These are phyloP conservation scores for Psilocybe sp. DNA, from an alignment of 768 basidiomycete genomes.

Conservation along the genomic window DNA sequence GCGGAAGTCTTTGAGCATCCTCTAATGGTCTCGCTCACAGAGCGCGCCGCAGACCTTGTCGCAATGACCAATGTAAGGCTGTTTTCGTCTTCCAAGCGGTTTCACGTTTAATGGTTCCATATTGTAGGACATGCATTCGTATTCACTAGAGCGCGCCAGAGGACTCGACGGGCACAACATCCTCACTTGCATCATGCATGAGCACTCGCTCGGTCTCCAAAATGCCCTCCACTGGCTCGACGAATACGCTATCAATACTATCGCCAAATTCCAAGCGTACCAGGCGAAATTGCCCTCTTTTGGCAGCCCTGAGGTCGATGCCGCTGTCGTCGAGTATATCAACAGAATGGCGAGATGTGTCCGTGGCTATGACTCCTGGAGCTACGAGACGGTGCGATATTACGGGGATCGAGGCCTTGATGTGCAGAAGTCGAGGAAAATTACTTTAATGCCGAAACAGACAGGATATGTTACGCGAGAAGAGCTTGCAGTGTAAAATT, in stretches of 20 bases:
- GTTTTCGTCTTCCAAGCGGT: not conserved
- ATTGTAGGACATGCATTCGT: constrained; percentile 25
- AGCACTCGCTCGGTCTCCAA: constrained; percentile 35
- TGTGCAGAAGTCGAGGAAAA: constrained; percentile 13
- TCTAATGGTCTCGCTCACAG: constrained; percentile 26
- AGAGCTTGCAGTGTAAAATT: constrained; percentile 5
- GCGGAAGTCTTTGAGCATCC: constrained; percentile 40
- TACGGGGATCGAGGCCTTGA: constrained; percentile 28
- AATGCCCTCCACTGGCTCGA: constrained; percentile 38
- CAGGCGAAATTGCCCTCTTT: constrained; percentile 34
- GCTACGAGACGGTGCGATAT: constrained; percentile 44
- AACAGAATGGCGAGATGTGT: constrained; percentile 51
- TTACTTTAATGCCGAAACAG: constrained; percentile 11
- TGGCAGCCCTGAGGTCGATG: constrained; percentile 34
- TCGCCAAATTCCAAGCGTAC: constrained; percentile 36
- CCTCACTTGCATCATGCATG: constrained; percentile 53
- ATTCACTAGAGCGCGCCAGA: constrained; percentile 25
- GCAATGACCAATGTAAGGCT: constrained; percentile 31
- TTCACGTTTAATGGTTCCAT: not conserved
- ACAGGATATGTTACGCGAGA: constrained; percentile 15
- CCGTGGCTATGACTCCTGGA: constrained; percentile 48
- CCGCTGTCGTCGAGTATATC: constrained; percentile 29
- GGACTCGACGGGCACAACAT: constrained; percentile 40
- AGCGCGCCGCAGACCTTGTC: constrained; percentile 31
- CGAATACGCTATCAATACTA: constrained; percentile 30